A percentile compares a stretch with the other conserved stretches of the same genome.
phyloP scores from a whole-genome alignment of 2,329 filamentous ascomycete genomes.

The Phoma sp. region DNA sequence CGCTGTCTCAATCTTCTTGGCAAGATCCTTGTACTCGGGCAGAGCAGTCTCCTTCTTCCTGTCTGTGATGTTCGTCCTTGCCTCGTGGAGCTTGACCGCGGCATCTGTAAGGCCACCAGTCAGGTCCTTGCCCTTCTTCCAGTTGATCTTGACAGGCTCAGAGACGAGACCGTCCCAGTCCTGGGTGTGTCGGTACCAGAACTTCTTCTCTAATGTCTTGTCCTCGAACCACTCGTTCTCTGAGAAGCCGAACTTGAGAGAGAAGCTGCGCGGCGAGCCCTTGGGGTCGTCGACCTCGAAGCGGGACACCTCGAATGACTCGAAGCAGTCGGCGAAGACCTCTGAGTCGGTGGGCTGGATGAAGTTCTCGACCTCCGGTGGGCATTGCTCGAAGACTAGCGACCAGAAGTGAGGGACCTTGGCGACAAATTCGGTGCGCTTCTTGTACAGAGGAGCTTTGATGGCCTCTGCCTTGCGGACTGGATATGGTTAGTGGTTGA shows the following conservation, averaged over 20 bases:
- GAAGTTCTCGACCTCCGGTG: slow-evolving; percentile 85
- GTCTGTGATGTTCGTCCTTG: slow-evolving; percentile 55
- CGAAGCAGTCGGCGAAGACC: slow-evolving; percentile 73
- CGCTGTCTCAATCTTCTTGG: slow-evolving; percentile 62
- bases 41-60: slow-evolving; percentile 64
- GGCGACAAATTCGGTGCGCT: slow-evolving; percentile 73
- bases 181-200: slow-evolving; percentile 78
- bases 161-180: slow-evolving; percentile 81
- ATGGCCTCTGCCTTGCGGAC: slow-evolving; percentile 77
- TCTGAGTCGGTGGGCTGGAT: slow-evolving; percentile 82
- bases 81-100: slow-evolving; percentile 73
- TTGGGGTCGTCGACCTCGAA: slow-evolving; percentile 75
- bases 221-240: slow-evolving; percentile 86
- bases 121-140: slow-evolving; percentile 78
- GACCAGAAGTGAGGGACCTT: slow-evolving; percentile 91
- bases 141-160: slow-evolving; percentile 86
- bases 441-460: slow-evolving; percentile 74
- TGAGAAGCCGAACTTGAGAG: slow-evolving; percentile 74
- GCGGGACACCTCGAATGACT: slow-evolving; percentile 74
- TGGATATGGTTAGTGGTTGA: slow-evolving; percentile 46
- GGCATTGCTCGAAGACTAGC: slow-evolving; percentile 88
- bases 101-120: slow-evolving; percentile 81
- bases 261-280: slow-evolving; percentile 82
- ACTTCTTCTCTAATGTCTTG: slow-evolving; percentile 84
- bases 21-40: slow-evolving; percentile 63